Base-by-base conservation (phyloP, 108 stramenopile genomes). In the Pseudonitzschia pungens region DNA sequence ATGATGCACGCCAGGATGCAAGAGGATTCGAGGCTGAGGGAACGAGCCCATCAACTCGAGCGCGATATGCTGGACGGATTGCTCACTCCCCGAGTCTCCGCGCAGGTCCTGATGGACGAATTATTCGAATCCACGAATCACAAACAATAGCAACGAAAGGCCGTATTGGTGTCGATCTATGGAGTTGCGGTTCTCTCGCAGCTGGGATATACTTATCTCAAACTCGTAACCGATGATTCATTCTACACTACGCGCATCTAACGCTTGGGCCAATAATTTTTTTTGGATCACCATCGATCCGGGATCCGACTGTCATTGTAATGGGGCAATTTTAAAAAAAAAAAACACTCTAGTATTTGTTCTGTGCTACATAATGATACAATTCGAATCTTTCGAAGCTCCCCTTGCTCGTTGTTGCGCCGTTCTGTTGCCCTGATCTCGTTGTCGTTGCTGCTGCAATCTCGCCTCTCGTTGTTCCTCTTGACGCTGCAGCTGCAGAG, bases 71-170 rank as follows among this genome's bases (percentile, higher is more conserved):
- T 81, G 31, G 40, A 78, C n/a, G 83, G 88, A 6, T 45, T 40
- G 7, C 40, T 85, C 36, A 86, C 86, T 29, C 83, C 91, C 42
- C 77, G 90, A 42, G 82, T 85, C 1, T 87, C 90, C 16, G 90
- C 90, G 2, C 54, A 64, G 28, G 77, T 87, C 44, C 68, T 90
- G 40, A 24, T 81, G 42, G 74, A 81, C 43, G 51, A 72, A 50
- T 16, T 79, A 28, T 73, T 79, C 64, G 53, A 60, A 29, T 32
- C 28, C 9, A 12, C 14, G 36, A 5, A 36, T 5, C 36, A 6
- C 36, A 36, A 36, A 2, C 4, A 6, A 36, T 5, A 36, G 36
- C 36, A 36, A 36, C 36, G 36, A 6, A 36, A 36, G 6, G 36
- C 36, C n/a, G n/a, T n/a, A n/a, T n/a, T n/a, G n/a, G n/a, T n/a